Evolutionary conservation across 2,329 filamentous ascomycete genomes (phyloP).

Genomic region (Xylariomycetidae sp.): DNA sequence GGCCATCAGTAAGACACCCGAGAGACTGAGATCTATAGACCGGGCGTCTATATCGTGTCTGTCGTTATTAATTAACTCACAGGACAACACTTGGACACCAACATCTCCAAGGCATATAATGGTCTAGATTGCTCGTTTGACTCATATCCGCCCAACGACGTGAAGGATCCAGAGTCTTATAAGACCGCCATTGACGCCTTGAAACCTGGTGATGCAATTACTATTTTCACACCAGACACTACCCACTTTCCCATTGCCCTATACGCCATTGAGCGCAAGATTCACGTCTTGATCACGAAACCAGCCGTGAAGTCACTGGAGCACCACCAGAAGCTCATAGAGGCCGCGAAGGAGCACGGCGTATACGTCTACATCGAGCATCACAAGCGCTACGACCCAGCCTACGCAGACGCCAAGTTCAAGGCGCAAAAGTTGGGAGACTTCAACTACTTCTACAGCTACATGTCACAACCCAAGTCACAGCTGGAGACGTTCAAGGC

Average conservation of each 20-base stretch:
- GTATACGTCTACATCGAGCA: conserved; percentile 94
- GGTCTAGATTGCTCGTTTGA: conserved; percentile 80
- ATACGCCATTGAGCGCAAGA: conserved; percentile 81
- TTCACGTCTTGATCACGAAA: conserved; percentile 93
- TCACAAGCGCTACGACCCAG: conserved; percentile 93
- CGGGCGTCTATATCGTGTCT: too few relatives aligned
- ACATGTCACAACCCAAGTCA: conserved; percentile 90
- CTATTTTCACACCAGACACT: conserved; percentile 91
- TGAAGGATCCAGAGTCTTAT: conserved; percentile 74
- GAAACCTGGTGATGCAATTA: conserved; percentile 79
- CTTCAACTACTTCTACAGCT: conserved; percentile 98
- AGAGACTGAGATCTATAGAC: too few relatives aligned
- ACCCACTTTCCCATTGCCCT: conserved; percentile 90
- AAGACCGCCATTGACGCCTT: conserved; percentile 84
- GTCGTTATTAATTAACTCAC: too few relatives aligned
- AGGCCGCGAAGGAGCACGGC: conserved; percentile 64
- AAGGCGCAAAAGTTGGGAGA: conserved; percentile 75
- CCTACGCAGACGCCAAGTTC: conserved; percentile 82
- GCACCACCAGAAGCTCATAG: conserved; percentile 73
- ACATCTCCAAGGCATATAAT: conserved; percentile 87
- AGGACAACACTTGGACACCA: conserved; percentile 81
- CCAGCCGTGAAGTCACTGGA: conserved; percentile 81
- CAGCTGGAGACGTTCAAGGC: conserved; percentile 93
- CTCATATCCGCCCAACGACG: conserved; percentile 73
- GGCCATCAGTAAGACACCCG: conserved; percentile 69